Base-by-base conservation (phyloP, 2,329 filamentous ascomycete genomes). In the Lasiodiplodia hormozganensis region DNA sequence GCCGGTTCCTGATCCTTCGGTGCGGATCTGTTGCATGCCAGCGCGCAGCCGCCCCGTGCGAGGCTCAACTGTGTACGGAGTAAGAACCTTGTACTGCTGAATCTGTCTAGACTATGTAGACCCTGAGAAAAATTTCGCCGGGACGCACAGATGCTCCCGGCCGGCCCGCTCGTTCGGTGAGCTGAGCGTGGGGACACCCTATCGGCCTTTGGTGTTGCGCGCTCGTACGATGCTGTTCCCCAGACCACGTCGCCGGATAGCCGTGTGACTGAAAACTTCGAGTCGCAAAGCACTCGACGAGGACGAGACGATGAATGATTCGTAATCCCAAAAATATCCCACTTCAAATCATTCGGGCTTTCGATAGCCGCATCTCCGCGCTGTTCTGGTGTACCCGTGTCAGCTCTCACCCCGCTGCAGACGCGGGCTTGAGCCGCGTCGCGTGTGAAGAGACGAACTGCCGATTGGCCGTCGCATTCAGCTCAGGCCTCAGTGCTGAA, bases 81-180 rank as follows among this genome's bases (percentile, higher is more conserved):
- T 64, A 38, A 64, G 60, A 64, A 64, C 60, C 60, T 51, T 64
- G 58, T 62, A 36, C 28, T 52, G 60, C 60, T 52, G n/a, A 43
- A 64, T 64, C 60, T 64, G 60, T 47, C 54, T 7, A 28, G 28
- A 6, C 54, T 58, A 6, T 6, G 28, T 28, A 34, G 60, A 64
- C 60, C 60, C 60, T 64, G 60, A 64, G 60, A 23, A 38, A 62
- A 64, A 62, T 34, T 34, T 34, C 25, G 28, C 18, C 43, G 58
- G 58, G 58, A 28, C 58, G 58, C 58, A 62, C 58, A 62, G 60
- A 34, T 64, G 38, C 43, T 28, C 60, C 28, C 58, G 58, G 58
- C 60, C 60, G 47, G 60, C 60, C 60, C 60, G 60, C 58, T 31
- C 10, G 38, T n/a, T 64, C 60, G 43, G 60, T 64, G 47, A 64